These are phyloP conservation scores for Limtongia smithiae DNA, from an alignment of 805 yeast genomes.

Conservation along the genomic window DNA sequence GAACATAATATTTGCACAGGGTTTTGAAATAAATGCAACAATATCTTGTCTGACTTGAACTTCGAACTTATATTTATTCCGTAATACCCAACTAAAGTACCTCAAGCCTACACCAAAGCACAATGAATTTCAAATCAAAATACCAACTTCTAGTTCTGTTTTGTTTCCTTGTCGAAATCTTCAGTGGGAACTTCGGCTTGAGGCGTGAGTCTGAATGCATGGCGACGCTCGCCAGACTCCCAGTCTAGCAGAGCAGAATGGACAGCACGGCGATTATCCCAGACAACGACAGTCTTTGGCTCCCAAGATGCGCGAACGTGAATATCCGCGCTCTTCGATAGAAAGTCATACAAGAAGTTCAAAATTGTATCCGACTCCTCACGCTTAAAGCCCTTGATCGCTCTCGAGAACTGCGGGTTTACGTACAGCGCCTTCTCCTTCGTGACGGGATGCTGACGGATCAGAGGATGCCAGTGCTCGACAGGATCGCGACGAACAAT, in stretches of 20 bases:
- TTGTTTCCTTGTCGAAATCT: too few relatives aligned
- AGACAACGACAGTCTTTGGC: conserved; percentile 62
- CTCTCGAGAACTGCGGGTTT: conserved; percentile 49
- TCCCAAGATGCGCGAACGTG: conserved; percentile 73
- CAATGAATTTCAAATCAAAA: too few relatives aligned
- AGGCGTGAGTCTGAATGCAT: conserved; percentile 73
- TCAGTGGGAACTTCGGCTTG: conserved; percentile 62
- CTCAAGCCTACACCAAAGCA: too few relatives aligned
- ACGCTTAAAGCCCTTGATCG: conserved; percentile 65
- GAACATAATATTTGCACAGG: too few relatives aligned
- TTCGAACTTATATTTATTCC: too few relatives aligned
- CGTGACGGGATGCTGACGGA: conserved; percentile 63
- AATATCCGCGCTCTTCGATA: conserved; percentile 56
- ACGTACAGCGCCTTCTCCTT: conserved; percentile 55
- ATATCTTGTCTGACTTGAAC: too few relatives aligned
- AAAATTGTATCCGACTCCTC: conserved; percentile 66
- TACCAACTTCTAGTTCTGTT: too few relatives aligned
- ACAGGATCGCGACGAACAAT: conserved; percentile 46
- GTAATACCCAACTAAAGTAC: too few relatives aligned
- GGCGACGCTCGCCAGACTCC: conserved; percentile 51
- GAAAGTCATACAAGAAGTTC: conserved; percentile 49
- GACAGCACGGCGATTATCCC: conserved; percentile 71
- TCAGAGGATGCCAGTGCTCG: conserved; percentile 57
- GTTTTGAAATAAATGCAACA: too few relatives aligned
- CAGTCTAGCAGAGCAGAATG: conserved; percentile 69